Base-by-base conservation (phyloP, 2,329 filamentous ascomycete species). In the Colletotrichum spinosum region DNA sequence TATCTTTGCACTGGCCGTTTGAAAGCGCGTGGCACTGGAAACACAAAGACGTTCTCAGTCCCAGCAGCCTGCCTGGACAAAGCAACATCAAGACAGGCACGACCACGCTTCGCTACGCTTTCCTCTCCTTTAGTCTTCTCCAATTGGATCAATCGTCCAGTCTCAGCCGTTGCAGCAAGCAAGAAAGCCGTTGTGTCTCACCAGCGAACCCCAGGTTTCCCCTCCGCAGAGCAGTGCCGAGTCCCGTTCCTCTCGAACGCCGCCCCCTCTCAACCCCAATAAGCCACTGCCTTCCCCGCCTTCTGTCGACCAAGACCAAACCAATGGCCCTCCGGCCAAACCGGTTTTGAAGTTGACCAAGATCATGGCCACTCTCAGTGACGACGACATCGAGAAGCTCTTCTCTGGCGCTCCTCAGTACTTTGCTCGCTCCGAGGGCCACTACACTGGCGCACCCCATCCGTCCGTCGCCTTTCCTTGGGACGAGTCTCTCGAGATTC, bases 321-420 rank as follows among this genome's bases (percentile, higher is more conserved):
- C 77, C 62, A 73, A 78, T 71, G 76, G 74, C 65, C 74, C 74
- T 54, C 74, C 78, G 46, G 74, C 74, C 61, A 82, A 77, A 68
- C 82, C 81, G 41, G 75, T 83, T 62, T 75, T 88, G 66, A 86
- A 81, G 71, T 76, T 88, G 44, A 79, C 83, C 67, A 81, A 83
- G 74, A 89, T 87, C 77, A 89, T 89, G 83, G 80, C 86, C 49
- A 84, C 83, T 53, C 79, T 91, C 64, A 84, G 78, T 70, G 83
- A 87, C 50, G 79, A 81, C 45, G 88, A 91, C 69, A 79, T 92
- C 55, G 87, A 90, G 77, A 87, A 88, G 75, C 84, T 92, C 71
- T 93, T 92, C 80, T 91, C 90, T 34, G 90, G 90, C n/a, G 90
- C 90, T 48, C 90, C 90, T 68, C 89, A 92, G 74, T 92, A 90